Base-by-base conservation (phyloP, 116 monocot genomes). In the Zostera marina region DNA sequence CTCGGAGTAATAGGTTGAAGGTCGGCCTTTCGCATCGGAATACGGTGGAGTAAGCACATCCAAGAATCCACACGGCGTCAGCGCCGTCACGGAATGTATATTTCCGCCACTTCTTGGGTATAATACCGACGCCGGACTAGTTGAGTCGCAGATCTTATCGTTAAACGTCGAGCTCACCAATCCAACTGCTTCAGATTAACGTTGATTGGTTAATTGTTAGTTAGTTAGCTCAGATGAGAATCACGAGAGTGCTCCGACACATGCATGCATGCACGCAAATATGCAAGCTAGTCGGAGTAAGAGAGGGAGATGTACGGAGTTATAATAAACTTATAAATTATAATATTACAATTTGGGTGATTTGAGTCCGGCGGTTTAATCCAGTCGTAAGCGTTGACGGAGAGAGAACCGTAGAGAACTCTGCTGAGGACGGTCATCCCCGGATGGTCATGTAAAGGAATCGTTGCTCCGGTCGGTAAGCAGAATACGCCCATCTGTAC, bases 41-140 rank as follows among this genome's bases (percentile, higher is more conserved):
- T 77, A 77, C 0, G 77, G 77, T 4, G 77, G 77, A n/a, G 77
- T 38, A 11, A 77, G 51, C 14, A 77, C 72, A 17, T 77, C 77
- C 40, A 77, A 49, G 9, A 77, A 64, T 12, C 72, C 77, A 40
- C 72, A 72, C 5, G 77, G 68, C 8, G 77, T 68, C 17, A 72
- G 14, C 25, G 77, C 77, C 16, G 67, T 72, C 59, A 77, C 72
- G 41, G 68, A 62, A 54, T 77, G 77, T 32, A 77, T 53, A 53
- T 77, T 77, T 19, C 77, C 77, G 2, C 77, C 77, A 24, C 59
- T 72, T 13, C 48, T 63, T 4, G 77, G 77, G 32, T 64, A 68
- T 48, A 77, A 52, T 21, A 77, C 63, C 3, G 77, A 60, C 17
- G 72, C 44, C 44, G 44, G 62, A 17, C 20, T 64, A 5, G 21